Percentiles rank a stretch among this genome's conserved stretches.
Conservation (phyloP, 164 flowering plant species). For the Echeveria elegans region DNA sequence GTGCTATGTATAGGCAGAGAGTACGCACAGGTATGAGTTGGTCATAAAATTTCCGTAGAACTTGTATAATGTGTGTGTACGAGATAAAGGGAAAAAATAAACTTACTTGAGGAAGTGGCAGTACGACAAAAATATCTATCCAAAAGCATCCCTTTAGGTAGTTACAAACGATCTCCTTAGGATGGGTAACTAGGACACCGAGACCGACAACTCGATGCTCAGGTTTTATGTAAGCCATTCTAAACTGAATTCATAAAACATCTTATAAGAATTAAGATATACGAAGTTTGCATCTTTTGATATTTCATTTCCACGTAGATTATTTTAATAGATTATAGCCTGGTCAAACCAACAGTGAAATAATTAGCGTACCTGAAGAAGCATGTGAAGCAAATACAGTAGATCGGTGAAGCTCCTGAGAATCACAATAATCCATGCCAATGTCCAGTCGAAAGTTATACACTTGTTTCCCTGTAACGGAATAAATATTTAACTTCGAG, state of each 20-base stretch:
- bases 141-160: conserved; percentile 49
- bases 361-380: conserved; percentile 59
- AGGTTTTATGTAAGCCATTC: conserved; percentile 37
- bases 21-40: neutral
- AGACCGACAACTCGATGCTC: conserved; percentile 77
- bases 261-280: neutral
- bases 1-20: neutral
- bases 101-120: conserved; percentile 87
- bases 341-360: neutral
- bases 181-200: conserved; percentile 77
- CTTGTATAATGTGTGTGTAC: neutral
- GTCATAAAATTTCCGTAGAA: neutral
- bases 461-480: conserved; percentile 47
- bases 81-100: neutral
- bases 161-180: conserved; percentile 57
- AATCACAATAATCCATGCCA: conserved; percentile 41
- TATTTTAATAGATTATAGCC: neutral
- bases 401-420: conserved; percentile 71
- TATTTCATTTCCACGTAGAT: neutral
- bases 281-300: neutral
- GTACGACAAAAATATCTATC: conserved; percentile 52
- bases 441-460: conserved; percentile 44
- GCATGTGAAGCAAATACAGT: conserved; percentile 59
- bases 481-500: neutral
- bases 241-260: neutral